A percentile compares a stretch with the other conserved stretches of the same genome.
Evolutionary conservation across 257 asterid genomes (phyloP).

Genomic region (Anisodus tanguticus): DNA sequence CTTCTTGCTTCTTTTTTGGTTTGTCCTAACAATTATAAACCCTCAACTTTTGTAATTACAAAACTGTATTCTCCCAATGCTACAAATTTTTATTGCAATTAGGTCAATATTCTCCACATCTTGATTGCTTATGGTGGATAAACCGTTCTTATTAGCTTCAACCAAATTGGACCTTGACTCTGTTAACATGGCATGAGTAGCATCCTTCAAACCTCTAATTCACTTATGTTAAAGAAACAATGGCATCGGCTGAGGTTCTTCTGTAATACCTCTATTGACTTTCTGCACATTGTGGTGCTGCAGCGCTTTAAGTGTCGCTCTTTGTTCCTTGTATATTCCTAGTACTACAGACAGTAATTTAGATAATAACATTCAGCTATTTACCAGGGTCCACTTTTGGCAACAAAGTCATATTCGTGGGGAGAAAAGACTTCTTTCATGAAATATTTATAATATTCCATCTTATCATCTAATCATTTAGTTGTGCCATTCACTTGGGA

Average conservation of each 20-base stretch:
- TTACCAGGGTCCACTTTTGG: too few relatives aligned
- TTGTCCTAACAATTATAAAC: conserved; percentile 17
- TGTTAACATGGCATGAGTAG: conserved; percentile 4
- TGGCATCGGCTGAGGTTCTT: neutral
- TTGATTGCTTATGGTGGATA: conserved; percentile 1
- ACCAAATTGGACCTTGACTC: conserved; percentile 18
- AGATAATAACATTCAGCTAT: conserved; percentile 8
- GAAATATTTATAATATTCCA: conserved; percentile 14
- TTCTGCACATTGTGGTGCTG: conserved; percentile 16
- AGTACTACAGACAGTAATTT: neutral
- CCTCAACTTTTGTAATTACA: neutral
- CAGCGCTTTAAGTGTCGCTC: neutral
- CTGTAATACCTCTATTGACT: neutral
- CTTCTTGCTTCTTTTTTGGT: conserved; percentile 19
- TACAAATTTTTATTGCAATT: neutral
- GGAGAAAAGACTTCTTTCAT: neutral
- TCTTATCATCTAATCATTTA: neutral
- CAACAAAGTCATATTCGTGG: neutral
- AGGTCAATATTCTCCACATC: neutral
- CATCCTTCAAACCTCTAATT: neutral
- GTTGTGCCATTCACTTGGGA: conserved; percentile 27
- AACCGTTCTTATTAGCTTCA: conserved; percentile 9
- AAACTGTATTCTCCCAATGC: neutral
- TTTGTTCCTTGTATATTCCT: conserved; percentile 11
- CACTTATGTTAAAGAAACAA: conserved; percentile 11